Percentiles rank a stretch among this genome's conserved stretches.
Evolutionary conservation across 148 eudicot species (phyloP).

Genomic region (Chenopodium formosanum): DNA sequence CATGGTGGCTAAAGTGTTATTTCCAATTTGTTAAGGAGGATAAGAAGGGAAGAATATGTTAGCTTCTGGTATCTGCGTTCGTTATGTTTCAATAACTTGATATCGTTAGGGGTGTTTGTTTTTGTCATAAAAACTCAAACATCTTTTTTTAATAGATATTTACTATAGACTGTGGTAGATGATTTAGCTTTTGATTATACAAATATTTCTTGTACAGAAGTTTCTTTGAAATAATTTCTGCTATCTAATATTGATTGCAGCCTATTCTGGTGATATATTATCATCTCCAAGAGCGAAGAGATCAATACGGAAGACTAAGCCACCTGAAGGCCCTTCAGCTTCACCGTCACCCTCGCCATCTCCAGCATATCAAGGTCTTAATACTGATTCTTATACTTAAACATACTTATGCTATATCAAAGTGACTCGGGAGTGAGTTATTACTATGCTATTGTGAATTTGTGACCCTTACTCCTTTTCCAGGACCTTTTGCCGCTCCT

Average conservation of each 20-base stretch:
- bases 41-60: too few species aligned
- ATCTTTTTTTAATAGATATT: not conserved
- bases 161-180: not conserved
- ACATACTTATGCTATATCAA: not conserved
- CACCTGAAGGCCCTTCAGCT: constrained; percentile 34
- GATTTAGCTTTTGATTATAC: not conserved
- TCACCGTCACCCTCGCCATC: constrained; percentile 64
- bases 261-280: constrained; percentile 32
- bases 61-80: too few species aligned
- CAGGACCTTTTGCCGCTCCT: constrained; percentile 58
- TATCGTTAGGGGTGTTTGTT: not conserved
- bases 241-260: constrained; percentile 27
- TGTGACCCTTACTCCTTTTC: constrained; percentile 20
- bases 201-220: not conserved
- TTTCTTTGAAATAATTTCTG: not conserved
- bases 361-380: constrained; percentile 58
- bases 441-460: not conserved
- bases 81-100: not conserved
- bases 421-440: not conserved
- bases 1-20: too few species aligned
- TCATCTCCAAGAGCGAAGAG: constrained; percentile 28
- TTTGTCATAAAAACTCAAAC: not conserved
- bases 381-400: constrained; percentile 2
- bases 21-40: too few species aligned
- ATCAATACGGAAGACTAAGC: constrained; percentile 25